Evolutionary conservation across 2,329 filamentous ascomycete species (phyloP), one percentile per base, ranked within the genome.

Genomic region (Periconia sp.): DNA sequence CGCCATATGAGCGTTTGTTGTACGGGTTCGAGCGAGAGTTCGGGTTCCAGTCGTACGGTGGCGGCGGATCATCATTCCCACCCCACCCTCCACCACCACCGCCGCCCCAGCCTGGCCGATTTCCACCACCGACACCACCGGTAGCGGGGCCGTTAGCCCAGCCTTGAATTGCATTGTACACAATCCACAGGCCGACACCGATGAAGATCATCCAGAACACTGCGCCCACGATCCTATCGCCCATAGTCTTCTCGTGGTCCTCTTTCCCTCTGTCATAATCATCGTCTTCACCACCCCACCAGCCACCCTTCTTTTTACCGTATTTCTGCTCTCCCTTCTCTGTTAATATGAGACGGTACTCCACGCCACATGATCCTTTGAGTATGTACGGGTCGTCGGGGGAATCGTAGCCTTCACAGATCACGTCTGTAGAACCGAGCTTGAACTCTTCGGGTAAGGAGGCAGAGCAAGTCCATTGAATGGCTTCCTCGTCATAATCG

Each of bases 401-500:
- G 14, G 78, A 81, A 53, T 83, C 79, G 76, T 96, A 97, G 11
- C 94, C 93, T 70, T 99, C 93, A 74, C 94, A 99, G 11, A 92
- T 80, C 51, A 97, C 93, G 57, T 97, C 92, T 11, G 93, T 97
- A 56, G 84, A 82, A 53, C 91, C 92, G 27, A 97, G 84, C 74
- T 87, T 88, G 74, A 87, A 85, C 60, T 87, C 85, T 11, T 78
- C 71, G 0, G 85, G 85, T 1, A 87, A 72, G 2, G 79, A 77
- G 6, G 85, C 83, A n/a, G 85, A 85, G 76, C 93, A 99, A 27
- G 90, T 90, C 93, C 93, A 99, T 76, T 96, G 88, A 37, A 97
- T 82, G 70, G 96, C 89, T 74, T 94, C 86, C 55, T 85, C 85
- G 58, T 85, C 85, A 78, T 97, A 97, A 56, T 88, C 88, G 30